A percentile compares a stretch with the other conserved stretches of the same genome.
These are phyloP conservation scores for Argentina anserina DNA, from an alignment of 306 rosid species.

Conservation along the genomic window DNA sequence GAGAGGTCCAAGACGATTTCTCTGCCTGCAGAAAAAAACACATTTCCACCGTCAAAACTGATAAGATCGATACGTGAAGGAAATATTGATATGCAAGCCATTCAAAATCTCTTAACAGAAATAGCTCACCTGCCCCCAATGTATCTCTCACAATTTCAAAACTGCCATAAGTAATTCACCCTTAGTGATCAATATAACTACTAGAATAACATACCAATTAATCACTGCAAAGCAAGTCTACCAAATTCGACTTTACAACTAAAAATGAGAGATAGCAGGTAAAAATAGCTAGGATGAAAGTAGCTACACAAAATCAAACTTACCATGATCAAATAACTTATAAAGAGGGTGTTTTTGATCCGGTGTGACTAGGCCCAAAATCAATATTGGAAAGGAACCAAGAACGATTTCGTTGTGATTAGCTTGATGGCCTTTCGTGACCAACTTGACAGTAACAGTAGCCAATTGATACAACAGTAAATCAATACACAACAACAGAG, in stretches of 20 bases:
- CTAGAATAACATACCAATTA: background rate
- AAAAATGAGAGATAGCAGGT: background rate
- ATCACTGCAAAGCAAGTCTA: background rate
- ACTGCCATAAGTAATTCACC: conserved; percentile 45
- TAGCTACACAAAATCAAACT: background rate
- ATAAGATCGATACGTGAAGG: background rate
- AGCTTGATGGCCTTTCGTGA: no score
- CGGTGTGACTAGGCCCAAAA: no score
- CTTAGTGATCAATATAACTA: background rate
- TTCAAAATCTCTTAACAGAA: background rate
- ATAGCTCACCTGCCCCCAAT: conserved; percentile 68
- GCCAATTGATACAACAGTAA: no score
- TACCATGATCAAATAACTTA: background rate
- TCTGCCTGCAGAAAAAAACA: conserved; percentile 65
- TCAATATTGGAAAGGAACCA: no score
- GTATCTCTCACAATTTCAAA: conserved; percentile 78
- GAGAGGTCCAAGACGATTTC: conserved; percentile 66
- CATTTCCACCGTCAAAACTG: background rate
- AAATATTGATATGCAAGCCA: background rate
- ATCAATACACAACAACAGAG: no score
- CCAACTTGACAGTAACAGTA: no score
- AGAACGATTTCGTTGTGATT: no score
- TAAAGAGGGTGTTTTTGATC: no score
- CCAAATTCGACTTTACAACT: background rate
- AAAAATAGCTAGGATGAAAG: background rate